Percentiles rank a stretch among this genome's conserved stretches.
phyloP scores from a whole-genome alignment of 78 protist genomes.

The Goniomonas avonlea region DNA sequence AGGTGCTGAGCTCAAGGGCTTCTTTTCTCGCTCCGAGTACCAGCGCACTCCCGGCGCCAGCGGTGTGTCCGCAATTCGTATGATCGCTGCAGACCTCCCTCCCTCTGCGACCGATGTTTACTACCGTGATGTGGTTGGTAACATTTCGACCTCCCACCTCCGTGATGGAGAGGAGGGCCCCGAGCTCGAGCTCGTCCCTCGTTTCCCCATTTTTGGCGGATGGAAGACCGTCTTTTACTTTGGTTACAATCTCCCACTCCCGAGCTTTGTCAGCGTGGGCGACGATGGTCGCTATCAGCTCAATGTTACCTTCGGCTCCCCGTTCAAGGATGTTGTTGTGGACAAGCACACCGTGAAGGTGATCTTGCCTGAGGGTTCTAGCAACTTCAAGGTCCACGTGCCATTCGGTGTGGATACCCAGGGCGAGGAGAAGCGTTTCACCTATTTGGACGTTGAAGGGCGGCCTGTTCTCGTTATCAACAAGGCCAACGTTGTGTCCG shows the following conservation, averaged over 20 bases:
- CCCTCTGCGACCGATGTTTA: slow-evolving; percentile 59
- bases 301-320: slow-evolving; percentile 33
- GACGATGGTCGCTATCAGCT: slow-evolving; percentile 21
- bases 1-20: slow-evolving; percentile 61
- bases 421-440: slow-evolving; percentile 19
- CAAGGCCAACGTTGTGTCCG: neutral
- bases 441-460: slow-evolving; percentile 62
- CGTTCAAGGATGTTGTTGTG: slow-evolving; percentile 38
- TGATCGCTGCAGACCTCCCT: slow-evolving; percentile 43
- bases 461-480: slow-evolving; percentile 41
- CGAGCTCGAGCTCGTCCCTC: slow-evolving; percentile 39
- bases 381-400: slow-evolving; percentile 30
- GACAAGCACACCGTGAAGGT: slow-evolving; percentile 41
- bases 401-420: slow-evolving; percentile 41
- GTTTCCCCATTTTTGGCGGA: slow-evolving; percentile 81
- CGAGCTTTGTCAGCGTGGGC: slow-evolving; percentile 29
- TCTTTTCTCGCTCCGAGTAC: slow-evolving; percentile 71
- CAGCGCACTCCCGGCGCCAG: slow-evolving; percentile 40
- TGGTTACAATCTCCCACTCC: slow-evolving; percentile 73
- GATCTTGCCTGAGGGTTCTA: slow-evolving; percentile 77
- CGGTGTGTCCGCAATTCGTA: slow-evolving; percentile 1
- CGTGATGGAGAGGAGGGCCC: neutral
- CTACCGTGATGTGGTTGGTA: slow-evolving; percentile 81
- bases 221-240: slow-evolving; percentile 66
- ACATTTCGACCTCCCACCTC: slow-evolving; percentile 69